Conservation (phyloP, 306 rosid genomes). For the Cicer judaicum region DNA sequence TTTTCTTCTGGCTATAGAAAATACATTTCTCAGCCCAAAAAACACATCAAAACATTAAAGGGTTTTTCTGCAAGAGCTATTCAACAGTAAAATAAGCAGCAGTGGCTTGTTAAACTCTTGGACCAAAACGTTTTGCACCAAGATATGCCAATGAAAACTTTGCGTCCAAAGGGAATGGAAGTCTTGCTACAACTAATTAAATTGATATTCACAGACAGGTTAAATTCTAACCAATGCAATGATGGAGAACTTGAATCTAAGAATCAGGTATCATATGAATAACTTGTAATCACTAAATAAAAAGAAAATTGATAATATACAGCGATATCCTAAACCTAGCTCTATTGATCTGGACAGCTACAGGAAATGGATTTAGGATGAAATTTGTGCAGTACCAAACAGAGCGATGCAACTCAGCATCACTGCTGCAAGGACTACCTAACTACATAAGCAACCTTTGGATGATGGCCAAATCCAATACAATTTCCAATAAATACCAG, state of each 20-base stretch:
- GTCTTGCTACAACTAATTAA: conserved; percentile 34
- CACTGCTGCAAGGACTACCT: conserved; percentile 54
- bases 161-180: conserved; percentile 4
- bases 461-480: conserved; percentile 45
- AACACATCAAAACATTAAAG: too few species aligned
- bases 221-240: conserved; percentile 41
- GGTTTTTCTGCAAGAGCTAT: too few species aligned
- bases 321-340: conserved; percentile 75
- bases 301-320: conserved; percentile 62
- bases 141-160: too few species aligned
- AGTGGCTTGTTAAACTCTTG: too few species aligned
- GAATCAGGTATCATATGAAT: conserved; percentile 55
- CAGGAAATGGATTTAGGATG: conserved; percentile 54
- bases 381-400: conserved; percentile 51
- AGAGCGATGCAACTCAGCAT: conserved; percentile 63
- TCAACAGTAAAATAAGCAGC: too few species aligned
- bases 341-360: conserved; percentile 64
- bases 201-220: conserved; percentile 52
- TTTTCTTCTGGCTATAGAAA: too few species aligned
- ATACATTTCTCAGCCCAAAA: too few species aligned
- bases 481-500: conserved; percentile 42
- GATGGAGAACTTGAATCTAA: conserved; percentile 37
- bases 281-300: conserved; percentile 52
- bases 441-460: conserved; percentile 57
- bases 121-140: too few species aligned